phyloP scores from a whole-genome alignment of 2,329 filamentous ascomycete species.

The Calonectria pseudoturangicola region DNA sequence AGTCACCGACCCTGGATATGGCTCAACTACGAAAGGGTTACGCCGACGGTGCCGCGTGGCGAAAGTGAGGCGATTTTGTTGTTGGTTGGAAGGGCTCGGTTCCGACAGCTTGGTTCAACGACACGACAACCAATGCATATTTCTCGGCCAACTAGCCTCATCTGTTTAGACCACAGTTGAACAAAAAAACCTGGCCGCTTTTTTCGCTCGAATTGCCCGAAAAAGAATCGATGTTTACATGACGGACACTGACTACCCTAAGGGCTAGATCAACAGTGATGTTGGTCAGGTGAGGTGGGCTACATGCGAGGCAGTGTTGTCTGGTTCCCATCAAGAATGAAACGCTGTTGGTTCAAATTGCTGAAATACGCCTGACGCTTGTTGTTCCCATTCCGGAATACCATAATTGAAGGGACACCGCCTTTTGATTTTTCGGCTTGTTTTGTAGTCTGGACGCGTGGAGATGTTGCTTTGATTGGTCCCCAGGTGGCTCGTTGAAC shows the following conservation, averaged over 20 bases:
- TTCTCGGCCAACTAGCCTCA: conserved; percentile 43
- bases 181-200: conserved; percentile 4
- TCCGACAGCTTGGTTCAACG: conserved; percentile 42
- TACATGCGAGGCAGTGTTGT: conserved; percentile 47
- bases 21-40: conserved; percentile 35
- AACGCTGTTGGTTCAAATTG: conserved; percentile 36
- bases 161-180: conserved; percentile 20
- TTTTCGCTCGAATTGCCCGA: conserved; percentile 9
- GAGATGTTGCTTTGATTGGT: background rate
- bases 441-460: background rate
- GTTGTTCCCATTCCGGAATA: conserved; percentile 3
- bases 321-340: conserved; percentile 28
- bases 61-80: conserved; percentile 32
- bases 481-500: background rate
- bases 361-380: conserved; percentile 32
- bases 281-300: conserved; percentile 51
- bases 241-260: background rate
- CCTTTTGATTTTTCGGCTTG: conserved; percentile 36
- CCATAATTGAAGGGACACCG: conserved; percentile 42
- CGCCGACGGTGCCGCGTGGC: conserved; percentile 31
- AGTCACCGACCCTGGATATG: conserved; percentile 21
- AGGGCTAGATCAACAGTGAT: background rate
- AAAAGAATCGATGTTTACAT: background rate
- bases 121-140: conserved; percentile 27
- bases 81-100: conserved; percentile 22